Conservation (phyloP, 2,329 filamentous ascomycete genomes). For the Phyllosticta citriasiana region DNA sequence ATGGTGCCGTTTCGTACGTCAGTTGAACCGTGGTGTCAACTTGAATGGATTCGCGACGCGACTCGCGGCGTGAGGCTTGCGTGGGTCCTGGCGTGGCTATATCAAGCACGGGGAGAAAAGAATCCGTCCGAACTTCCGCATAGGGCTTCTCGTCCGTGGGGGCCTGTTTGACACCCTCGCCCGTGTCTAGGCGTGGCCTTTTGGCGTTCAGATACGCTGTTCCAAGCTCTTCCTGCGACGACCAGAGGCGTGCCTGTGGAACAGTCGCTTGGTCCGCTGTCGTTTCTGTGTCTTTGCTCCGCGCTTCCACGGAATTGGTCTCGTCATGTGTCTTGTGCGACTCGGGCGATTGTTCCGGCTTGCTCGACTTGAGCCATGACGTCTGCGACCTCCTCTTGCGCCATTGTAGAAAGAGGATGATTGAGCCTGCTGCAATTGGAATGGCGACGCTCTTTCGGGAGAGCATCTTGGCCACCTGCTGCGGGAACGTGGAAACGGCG, state of each 20-base stretch:
- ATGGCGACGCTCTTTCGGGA: conserved; percentile 8
- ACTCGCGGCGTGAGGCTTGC: not conserved
- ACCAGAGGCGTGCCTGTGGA: not conserved
- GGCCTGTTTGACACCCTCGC: not conserved
- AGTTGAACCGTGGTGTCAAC: not conserved
- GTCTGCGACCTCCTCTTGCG: conserved; percentile 8
- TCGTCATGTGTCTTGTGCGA: not conserved
- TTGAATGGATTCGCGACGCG: not conserved
- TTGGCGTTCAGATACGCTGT: not conserved
- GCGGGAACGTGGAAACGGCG: conserved; percentile 6
- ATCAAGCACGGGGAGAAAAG: not conserved
- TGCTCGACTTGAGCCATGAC: conserved; percentile 1
- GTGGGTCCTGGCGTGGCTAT: not conserved
- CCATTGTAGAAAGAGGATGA: conserved; percentile 9
- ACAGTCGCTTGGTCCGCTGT: not conserved
- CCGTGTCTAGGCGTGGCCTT: not conserved
- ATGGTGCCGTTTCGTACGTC: not conserved
- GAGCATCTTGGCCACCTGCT: conserved; percentile 7
- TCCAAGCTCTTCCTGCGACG: not conserved
- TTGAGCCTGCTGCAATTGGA: conserved; percentile 7
- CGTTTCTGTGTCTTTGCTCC: not conserved
- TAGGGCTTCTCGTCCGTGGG: not conserved
- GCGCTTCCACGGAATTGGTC: not conserved
- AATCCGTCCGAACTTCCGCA: not conserved
- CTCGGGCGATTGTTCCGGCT: not conserved